Evolutionary conservation across 2,329 filamentous ascomycete genomes (phyloP), one percentile per base, ranked within the genome.

Genomic region (Colletotrichum sp.): DNA sequence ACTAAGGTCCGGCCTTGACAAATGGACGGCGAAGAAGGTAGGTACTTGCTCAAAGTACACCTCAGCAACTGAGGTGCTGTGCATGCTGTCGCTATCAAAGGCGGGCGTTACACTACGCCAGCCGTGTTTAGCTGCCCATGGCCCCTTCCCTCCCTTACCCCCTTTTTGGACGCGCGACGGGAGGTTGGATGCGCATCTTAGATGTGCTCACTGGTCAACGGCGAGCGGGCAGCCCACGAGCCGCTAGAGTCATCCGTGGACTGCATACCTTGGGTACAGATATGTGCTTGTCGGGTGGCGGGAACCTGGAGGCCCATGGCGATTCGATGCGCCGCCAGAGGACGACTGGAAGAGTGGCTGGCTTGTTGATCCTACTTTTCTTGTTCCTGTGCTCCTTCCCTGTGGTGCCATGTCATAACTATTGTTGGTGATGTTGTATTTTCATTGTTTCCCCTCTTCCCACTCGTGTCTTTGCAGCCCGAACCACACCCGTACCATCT

Each of bases 251-350:
- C 39, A 48, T 18, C 39, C 39, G 39, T 48, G 18, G 39, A 48
- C 39, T 48, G 39, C 39, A n/a, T 48, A 39, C 36, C 36, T 39
- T 39, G 18, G 36, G 36, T 39, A 48, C 36, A 18, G 16, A 43
- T 43, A 18, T 48, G 39, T 48, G 39, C 36, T 61, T 48, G 28
- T 27, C 28, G 48, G 65, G 28, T 67, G 65, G 65, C 64, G 64
- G 64, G 39, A 58, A 28, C 15, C 10, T 30, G 60, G 16, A 39
- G 66, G 39, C 66, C 52, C 27, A 28, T 28, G 30, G 56, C 66
- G 71, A 43, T 58, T 65, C 66, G 70, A 71, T 72, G 60, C 62
- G 52, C 67, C 62, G 52, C 66, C 60, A 77, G 67, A 78, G 77
- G 25, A n/a, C 34, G 16, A 32, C n/a, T 36, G 60, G 60, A 27